These are phyloP conservation scores for Leccinellum luteum DNA, from an alignment of 768 basidiomycete species.

Conservation along the genomic window DNA sequence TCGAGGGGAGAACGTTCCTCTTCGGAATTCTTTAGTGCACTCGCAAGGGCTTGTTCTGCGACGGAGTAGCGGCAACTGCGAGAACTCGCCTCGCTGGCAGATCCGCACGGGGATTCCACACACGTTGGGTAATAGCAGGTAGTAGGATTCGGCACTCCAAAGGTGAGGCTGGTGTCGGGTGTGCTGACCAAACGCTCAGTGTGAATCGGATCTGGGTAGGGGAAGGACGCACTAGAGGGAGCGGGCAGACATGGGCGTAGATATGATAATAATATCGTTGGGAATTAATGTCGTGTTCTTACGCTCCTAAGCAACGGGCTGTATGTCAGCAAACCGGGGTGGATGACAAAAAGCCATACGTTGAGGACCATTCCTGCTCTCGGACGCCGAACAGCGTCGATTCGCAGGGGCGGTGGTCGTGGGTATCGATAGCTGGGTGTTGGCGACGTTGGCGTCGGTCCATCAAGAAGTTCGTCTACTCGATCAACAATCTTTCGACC, in stretches of 20 bases:
- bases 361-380: conserved; percentile 2
- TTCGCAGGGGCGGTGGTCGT: conserved; percentile 13
- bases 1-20: conserved; percentile 38
- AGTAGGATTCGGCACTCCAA: conserved; percentile 18
- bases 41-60: conserved; percentile 43
- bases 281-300: conserved; percentile 16
- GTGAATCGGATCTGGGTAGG: conserved; percentile 12
- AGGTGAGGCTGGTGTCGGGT: conserved; percentile 17
- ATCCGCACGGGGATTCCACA: conserved; percentile 27
- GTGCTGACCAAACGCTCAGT: conserved; percentile 19
- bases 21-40: conserved; percentile 34
- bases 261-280: neutral
- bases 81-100: conserved; percentile 24
- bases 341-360: conserved; percentile 10
- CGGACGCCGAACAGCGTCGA: conserved; percentile 10
- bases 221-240: conserved; percentile 20
- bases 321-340: neutral
- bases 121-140: neutral
- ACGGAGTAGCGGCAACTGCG: conserved; percentile 42
- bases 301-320: conserved; percentile 16
- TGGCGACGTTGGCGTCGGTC: neutral
- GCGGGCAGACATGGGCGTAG: conserved; percentile 2
- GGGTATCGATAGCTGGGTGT: conserved; percentile 1
- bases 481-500: conserved; percentile 27
- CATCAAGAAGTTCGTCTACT: conserved; percentile 23